phyloP scores from a whole-genome alignment of 176 grass and related monocot genomes.

The Triticum urartu region DNA sequence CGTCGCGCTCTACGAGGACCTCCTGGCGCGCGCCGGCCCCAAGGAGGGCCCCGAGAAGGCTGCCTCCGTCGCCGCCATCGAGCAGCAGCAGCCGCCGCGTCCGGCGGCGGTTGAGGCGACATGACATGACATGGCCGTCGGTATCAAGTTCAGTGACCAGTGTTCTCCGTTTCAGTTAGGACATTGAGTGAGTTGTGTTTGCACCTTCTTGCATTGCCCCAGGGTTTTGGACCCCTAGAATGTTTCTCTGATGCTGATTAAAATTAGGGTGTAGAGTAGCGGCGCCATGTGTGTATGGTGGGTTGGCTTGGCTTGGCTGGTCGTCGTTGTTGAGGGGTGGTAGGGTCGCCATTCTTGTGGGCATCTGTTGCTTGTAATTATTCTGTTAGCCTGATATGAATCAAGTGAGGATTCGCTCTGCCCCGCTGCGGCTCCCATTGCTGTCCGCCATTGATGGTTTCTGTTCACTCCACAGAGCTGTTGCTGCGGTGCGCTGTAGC shows the following conservation, averaged over 20 bases:
- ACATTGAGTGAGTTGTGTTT: constrained; percentile 20
- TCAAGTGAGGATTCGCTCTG: constrained; percentile 36
- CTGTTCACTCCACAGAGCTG: not conserved
- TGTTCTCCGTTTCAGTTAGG: constrained; percentile 29
- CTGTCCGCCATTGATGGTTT: not conserved
- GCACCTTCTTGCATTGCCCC: constrained; percentile 28
- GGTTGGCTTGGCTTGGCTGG: not conserved
- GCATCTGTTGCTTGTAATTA: constrained; percentile 82
- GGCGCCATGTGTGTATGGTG: not conserved
- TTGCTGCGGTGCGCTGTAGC: not conserved
- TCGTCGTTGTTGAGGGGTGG: not conserved
- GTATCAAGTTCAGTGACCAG: not conserved
- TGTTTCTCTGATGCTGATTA: constrained; percentile 33
- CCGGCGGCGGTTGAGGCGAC: constrained; percentile 20
- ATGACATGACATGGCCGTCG: constrained; percentile 13
- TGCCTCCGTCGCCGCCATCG: not conserved
- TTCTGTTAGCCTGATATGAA: constrained; percentile 43
- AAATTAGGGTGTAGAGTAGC: constrained; percentile 25
- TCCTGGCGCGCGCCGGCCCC: constrained; percentile 33
- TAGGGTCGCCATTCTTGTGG: constrained; percentile 54
- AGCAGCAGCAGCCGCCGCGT: constrained; percentile 31
- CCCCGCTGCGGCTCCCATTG: not conserved
- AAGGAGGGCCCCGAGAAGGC: constrained; percentile 31
- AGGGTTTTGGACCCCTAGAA: constrained; percentile 57
- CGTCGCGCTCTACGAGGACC: constrained; percentile 60